A percentile compares a stretch with the other conserved stretches of the same genome.
Evolutionary conservation across 2,329 filamentous ascomycete species (phyloP).

Genomic region (Stylonectria norvegica): DNA sequence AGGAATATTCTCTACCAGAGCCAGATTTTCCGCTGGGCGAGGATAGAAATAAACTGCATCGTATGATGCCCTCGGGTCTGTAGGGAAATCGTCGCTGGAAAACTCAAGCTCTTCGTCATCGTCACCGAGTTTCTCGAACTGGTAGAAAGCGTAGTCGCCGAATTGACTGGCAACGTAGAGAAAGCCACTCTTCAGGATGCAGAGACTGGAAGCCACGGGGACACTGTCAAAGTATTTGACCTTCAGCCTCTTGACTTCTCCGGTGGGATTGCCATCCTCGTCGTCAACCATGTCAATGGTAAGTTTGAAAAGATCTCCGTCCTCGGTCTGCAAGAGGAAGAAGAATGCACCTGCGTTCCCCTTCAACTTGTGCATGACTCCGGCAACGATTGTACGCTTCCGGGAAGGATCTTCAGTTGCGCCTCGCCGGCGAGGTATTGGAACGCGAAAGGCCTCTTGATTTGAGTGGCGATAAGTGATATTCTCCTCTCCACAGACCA

Average conservation of each 20-base stretch:
- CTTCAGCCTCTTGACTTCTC: conserved; percentile 77
- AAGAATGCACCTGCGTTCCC: conserved; percentile 83
- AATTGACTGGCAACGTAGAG: conserved; percentile 89
- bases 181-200: conserved; percentile 93
- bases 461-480: conserved; percentile 98
- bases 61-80: conserved; percentile 69
- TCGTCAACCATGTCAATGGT: conserved; percentile 89
- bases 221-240: conserved; percentile 99
- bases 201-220: conserved; percentile 79
- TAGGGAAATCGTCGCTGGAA: conserved; percentile 75
- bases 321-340: conserved; percentile 91
- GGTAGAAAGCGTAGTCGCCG: conserved; percentile 92
- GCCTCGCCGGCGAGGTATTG: conserved; percentile 82
- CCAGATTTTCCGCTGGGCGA: conserved; percentile 74
- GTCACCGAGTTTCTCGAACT: conserved; percentile 95
- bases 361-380: conserved; percentile 97
- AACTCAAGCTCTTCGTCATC: conserved; percentile 90
- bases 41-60: conserved; percentile 83
- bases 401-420: conserved; percentile 88
- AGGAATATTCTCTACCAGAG: conserved; percentile 78
- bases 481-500: conserved; percentile 91
- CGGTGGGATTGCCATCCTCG: conserved; percentile 70
- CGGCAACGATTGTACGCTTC: conserved; percentile 81
- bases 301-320: conserved; percentile 97
- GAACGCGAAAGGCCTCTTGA: conserved; percentile 81